phyloP scores from a whole-genome alignment of 2,329 filamentous ascomycete species.

The Cucurbitaria berberidis region DNA sequence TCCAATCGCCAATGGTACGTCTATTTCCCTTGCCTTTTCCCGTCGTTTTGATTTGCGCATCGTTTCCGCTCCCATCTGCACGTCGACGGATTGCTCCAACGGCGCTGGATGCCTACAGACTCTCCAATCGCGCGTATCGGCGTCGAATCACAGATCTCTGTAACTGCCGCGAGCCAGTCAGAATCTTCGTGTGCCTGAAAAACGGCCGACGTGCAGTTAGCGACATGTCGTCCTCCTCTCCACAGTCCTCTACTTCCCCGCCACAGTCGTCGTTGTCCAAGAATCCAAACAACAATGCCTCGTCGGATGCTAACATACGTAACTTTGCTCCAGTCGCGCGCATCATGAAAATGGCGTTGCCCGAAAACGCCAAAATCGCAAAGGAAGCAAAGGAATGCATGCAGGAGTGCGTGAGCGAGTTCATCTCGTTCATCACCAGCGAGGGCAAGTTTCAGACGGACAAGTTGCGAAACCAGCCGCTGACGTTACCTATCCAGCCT shows the following conservation, averaged over 20 bases:
- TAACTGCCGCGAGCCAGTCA: slow-evolving; percentile 29
- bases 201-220: slow-evolving; percentile 49
- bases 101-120: slow-evolving; percentile 54
- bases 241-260: slow-evolving; percentile 46
- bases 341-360: slow-evolving; percentile 98
- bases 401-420: slow-evolving; percentile 99
- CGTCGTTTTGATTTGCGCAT: slow-evolving; percentile 49
- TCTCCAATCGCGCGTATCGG: slow-evolving; percentile 56
- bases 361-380: slow-evolving; percentile 98
- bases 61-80: slow-evolving; percentile 40
- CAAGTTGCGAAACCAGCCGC: slow-evolving; percentile 4
- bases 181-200: slow-evolving; percentile 35
- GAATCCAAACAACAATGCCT: slow-evolving; percentile 38
- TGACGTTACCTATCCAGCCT: slow-evolving; percentile 65
- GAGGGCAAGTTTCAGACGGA: slow-evolving; percentile 72
- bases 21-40: slow-evolving; percentile 39
- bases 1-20: slow-evolving; percentile 99
- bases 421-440: slow-evolving; percentile 99
- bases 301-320: slow-evolving; percentile 87
- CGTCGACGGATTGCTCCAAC: slow-evolving; percentile 52
- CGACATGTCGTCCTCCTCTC: slow-evolving; percentile 54
- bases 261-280: slow-evolving; percentile 36
- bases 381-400: slow-evolving; percentile 99
- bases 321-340: slow-evolving; percentile 96
- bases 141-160: slow-evolving; percentile 54